Evolutionary conservation across 2,329 filamentous ascomycete genomes (phyloP), one percentile per base, ranked within the genome.

Genomic region (Neofusicoccum ribis): DNA sequence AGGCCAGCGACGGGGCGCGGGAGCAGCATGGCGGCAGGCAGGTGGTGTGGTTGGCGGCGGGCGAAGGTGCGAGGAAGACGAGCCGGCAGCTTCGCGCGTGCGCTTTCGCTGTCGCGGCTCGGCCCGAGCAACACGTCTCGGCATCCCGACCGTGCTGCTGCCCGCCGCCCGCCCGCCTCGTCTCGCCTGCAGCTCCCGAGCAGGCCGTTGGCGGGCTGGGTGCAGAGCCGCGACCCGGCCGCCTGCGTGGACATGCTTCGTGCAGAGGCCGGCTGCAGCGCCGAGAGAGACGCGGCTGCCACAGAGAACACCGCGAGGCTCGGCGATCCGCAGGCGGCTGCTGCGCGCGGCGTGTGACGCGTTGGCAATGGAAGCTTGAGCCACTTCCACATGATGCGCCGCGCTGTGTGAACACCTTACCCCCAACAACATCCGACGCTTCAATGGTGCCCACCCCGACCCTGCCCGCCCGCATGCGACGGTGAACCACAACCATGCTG

Each of bases 21-120:
- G 52, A 69, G 66, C 17, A 70, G 64, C 72, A 76, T 76, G 54
- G 60, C 6, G 20, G 60, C 8, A 27, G 51, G 23, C 36, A 43
- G 14, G 31, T 15, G 37, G 37, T 2, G 47, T 20, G 39, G 8
- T 11, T 17, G 31, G 47, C n/a, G 63, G 41, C 12, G 52, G 41
- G n/a, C 11, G 43, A 20, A 23, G n/a, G 14, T 15, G 43, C 43
- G 43, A n/a, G 4, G 27, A 31, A 31, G 27, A 31, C 27, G 27
- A 31, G 27, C 27, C 27, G 27, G 27, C 27, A 31, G 27, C 27
- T 31, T 31, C 6, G 27, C 27, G 23, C 23, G 23, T 23, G 23
- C 23, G 23, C 23, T 23, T 23, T 23, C 23, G 27, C 27, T 31
- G 5, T 31, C 27, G 43, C 43, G 43, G n/a, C 15, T 9, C 43